Evolutionary conservation across 2,329 filamentous ascomycete genomes (phyloP), one percentile per base, ranked within the genome.

Genomic region (Pseudogymnoascus sp.): DNA sequence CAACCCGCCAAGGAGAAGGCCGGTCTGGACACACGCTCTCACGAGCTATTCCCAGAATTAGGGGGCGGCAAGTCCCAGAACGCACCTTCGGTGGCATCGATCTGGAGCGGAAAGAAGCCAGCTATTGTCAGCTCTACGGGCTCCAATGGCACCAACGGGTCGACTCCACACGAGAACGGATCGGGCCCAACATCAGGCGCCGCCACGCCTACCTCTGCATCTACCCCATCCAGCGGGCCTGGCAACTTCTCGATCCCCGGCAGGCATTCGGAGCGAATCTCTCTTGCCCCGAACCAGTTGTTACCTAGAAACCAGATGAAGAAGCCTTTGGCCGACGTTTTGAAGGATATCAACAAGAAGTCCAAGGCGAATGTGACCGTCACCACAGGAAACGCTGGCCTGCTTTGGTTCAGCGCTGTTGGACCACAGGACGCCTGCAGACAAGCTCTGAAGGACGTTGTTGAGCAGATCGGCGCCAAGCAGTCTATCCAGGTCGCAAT

Each of bases 21-120:
- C 43, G 68, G 79, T 59, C 77, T 97, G 64, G 90, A 97, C 74
- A 92, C 90, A 18, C 83, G 90, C 70, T 96, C 90, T 16, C 89
- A 95, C 71, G 92, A 97, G 75, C 79, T 90, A 63, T 99, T 99
- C 81, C 94, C 94, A n/a, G 87, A 92, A 68, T 83, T 99, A 54
- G 93, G 92, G 60, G 81, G 83, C 64, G 82, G 77, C 20, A 85
- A 85, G 74, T 78, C 85, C 75, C 78, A 85, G 34, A 75, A 76
- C 16, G 74, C 81, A 64, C 80, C 85, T 62, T 82, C 84, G 66
- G 81, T 85, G 62, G 80, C 87, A 54, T 85, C 87, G 50, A 85
- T 89, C 67, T 97, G 93, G 91, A 88, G 88, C 65, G 83, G 82
- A 35, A 89, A 87, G 76, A 85, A 81, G 72, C 77, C 80, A 62